Evolutionary conservation across 1,284 basidiomycete genomes (phyloP).

Genomic region (Ceratobasidium sp.): DNA sequence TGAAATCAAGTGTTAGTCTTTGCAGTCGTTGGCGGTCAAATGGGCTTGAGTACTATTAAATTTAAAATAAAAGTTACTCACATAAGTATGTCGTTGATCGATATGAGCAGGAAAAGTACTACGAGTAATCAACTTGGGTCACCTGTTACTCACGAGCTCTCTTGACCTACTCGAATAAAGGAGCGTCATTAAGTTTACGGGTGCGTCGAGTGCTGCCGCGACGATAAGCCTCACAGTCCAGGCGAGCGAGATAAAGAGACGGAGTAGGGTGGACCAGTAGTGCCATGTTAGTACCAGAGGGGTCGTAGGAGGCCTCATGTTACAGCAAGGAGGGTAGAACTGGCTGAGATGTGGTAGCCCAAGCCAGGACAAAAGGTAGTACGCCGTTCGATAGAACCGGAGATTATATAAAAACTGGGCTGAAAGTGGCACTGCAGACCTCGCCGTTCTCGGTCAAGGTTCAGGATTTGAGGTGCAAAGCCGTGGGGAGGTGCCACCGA

Average conservation of each 20-base stretch:
- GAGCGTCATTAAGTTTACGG: background rate
- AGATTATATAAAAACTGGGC: no score
- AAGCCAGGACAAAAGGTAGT: no score
- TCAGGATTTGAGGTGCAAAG: no score
- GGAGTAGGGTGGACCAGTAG: background rate
- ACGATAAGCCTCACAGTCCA: background rate
- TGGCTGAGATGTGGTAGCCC: no score
- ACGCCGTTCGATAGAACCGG: no score
- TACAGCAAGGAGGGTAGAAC: no score
- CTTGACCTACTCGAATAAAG: background rate
- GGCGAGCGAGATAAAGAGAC: background rate
- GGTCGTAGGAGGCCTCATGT: background rate
- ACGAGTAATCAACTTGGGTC: background rate
- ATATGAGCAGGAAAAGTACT: background rate
- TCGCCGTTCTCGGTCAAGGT: no score
- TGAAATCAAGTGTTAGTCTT: conserved; percentile 25
- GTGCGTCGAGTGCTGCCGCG: background rate
- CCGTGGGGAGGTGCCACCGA: no score
- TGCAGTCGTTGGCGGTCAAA: background rate
- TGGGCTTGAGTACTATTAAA: background rate
- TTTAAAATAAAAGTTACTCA: background rate
- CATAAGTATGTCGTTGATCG: conserved; percentile 22
- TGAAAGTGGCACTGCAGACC: no score
- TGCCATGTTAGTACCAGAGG: conserved; percentile 9
- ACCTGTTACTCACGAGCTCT: background rate